Evolutionary conservation across 108 stramenopile genomes (phyloP).

Genomic region (Skeletonema tropicum): DNA sequence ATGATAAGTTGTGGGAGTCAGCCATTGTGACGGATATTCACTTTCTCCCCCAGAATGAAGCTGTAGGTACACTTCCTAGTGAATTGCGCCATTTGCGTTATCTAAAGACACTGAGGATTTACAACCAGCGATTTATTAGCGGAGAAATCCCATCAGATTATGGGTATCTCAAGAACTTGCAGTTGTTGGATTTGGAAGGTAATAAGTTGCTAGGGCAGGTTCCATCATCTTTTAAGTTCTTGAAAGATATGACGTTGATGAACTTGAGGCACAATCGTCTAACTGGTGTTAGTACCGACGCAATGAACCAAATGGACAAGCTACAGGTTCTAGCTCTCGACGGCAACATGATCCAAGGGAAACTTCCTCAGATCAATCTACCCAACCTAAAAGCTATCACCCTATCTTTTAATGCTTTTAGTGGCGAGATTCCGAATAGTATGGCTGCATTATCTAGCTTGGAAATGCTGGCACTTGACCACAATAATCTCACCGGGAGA

Average conservation of each 20-base stretch:
- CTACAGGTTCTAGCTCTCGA: neutral
- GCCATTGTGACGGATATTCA: neutral
- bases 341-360: neutral
- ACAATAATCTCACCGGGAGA: slow-evolving; percentile 20
- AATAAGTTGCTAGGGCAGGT: neutral
- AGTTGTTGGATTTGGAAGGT: neutral
- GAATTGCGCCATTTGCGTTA: slow-evolving; percentile 36
- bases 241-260: neutral
- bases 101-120: slow-evolving; percentile 31
- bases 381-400: neutral
- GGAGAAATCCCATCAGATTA: slow-evolving; percentile 40
- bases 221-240: neutral
- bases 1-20: neutral
- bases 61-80: slow-evolving; percentile 29
- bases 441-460: slow-evolving; percentile 23
- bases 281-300: neutral
- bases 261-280: neutral
- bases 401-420: slow-evolving; percentile 14
- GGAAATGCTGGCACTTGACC: slow-evolving; percentile 22
- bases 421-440: slow-evolving; percentile 27
- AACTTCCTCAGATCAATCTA: neutral
- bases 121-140: neutral
- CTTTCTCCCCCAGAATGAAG: slow-evolving; percentile 9
- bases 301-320: slow-evolving; percentile 1
- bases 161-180: slow-evolving; percentile 21